These are phyloP conservation scores for Tylopilus sp. DNA, from an alignment of 768 basidiomycete species.

Conservation along the genomic window DNA sequence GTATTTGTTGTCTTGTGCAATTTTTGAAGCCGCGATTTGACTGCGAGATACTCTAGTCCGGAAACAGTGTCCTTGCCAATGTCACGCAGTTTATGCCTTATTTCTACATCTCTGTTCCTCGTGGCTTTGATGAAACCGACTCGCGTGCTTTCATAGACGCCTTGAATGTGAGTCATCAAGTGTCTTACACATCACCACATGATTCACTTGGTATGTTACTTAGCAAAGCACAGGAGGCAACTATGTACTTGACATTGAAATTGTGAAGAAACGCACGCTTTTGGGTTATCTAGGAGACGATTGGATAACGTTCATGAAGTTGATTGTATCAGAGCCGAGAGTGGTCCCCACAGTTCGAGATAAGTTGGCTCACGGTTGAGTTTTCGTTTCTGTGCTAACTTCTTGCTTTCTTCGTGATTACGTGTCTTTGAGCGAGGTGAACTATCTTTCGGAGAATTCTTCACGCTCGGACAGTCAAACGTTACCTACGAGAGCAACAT, in stretches of 20 bases:
- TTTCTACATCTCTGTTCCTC: slow-evolving; percentile 86
- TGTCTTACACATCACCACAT: not conserved
- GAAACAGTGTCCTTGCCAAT: slow-evolving; percentile 85
- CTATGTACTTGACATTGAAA: slow-evolving; percentile 50
- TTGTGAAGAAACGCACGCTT: slow-evolving; percentile 65
- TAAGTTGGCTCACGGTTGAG: slow-evolving; percentile 44
- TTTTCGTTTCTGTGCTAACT: slow-evolving; percentile 11
- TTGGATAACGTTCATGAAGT: slow-evolving; percentile 75
- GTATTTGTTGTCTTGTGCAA: slow-evolving; percentile 35
- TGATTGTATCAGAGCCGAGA: slow-evolving; percentile 71
- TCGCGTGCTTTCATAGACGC: slow-evolving; percentile 58
- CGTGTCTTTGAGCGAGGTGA: slow-evolving; percentile 74
- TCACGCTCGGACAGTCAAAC: slow-evolving; percentile 42
- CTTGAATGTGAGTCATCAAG: slow-evolving; percentile 61
- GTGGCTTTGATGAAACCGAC: slow-evolving; percentile 74
- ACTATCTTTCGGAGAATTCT: slow-evolving; percentile 61
- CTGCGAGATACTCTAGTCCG: slow-evolving; percentile 44
- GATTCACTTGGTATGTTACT: slow-evolving; percentile 1
- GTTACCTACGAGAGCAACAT: slow-evolving; percentile 94
- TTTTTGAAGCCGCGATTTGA: slow-evolving; percentile 2
- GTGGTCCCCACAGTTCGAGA: slow-evolving; percentile 87
- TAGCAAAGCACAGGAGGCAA: slow-evolving; percentile 30
- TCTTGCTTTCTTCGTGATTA: slow-evolving; percentile 30
- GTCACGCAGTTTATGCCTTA: slow-evolving; percentile 86
- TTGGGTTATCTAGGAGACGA: slow-evolving; percentile 91